A percentile compares a stretch with the other conserved stretches of the same genome.
These are phyloP conservation scores for Escallonia herrerae DNA, from an alignment of 129 eudicot species.

Conservation along the genomic window DNA sequence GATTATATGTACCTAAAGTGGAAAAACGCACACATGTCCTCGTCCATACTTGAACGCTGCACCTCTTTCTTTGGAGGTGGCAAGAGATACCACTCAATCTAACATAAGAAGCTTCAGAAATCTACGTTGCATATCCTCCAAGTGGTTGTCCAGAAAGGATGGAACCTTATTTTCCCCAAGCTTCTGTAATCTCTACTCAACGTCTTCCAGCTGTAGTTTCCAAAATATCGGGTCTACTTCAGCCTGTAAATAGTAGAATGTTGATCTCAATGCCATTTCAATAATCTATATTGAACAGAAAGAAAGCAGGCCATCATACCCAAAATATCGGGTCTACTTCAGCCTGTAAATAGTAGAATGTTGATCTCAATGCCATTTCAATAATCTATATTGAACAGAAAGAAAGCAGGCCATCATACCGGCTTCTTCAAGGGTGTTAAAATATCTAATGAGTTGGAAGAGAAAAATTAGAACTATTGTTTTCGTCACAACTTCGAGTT, in stretches of 20 bases:
- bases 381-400: too few species aligned
- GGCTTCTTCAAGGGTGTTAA: too few species aligned
- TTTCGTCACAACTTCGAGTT: too few species aligned
- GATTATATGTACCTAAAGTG: neutral
- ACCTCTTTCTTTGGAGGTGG: neutral
- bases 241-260: slow-evolving; percentile 36
- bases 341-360: too few species aligned
- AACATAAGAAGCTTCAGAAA: neutral
- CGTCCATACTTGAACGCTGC: neutral
- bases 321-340: too few species aligned
- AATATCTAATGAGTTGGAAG: too few species aligned
- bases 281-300: too few species aligned
- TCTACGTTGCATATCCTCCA: neutral
- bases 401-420: too few species aligned
- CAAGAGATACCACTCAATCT: neutral
- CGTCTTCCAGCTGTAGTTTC: slow-evolving; percentile 55
- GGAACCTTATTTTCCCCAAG: neutral
- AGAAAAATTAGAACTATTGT: too few species aligned
- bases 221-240: slow-evolving; percentile 83
- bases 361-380: too few species aligned
- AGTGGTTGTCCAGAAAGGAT: neutral
- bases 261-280: neutral
- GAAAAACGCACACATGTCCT: neutral
- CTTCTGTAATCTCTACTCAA: slow-evolving; percentile 16
- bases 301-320: too few species aligned